Evolutionary conservation across 257 asterid genomes (phyloP), one percentile per base, ranked within the genome.

Genomic region (Hygrophila difformis): DNA sequence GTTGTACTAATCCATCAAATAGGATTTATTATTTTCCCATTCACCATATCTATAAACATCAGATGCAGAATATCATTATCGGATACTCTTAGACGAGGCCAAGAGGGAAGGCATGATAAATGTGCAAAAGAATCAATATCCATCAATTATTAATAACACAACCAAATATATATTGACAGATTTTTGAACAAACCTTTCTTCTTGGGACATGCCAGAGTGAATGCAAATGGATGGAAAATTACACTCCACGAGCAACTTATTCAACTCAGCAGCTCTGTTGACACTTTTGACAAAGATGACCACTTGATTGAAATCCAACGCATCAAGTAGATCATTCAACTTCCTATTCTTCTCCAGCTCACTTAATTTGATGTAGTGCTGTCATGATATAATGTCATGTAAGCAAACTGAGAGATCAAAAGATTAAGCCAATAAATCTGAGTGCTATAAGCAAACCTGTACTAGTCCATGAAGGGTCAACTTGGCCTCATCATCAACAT

Each of bases 401-500:
- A 2, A 64, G 66, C 18, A 8, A 3, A 26, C 5, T 3, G 4
- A 43, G 0, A 8, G 34, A 34, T 56, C 18, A 33, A 46, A 33
- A 36, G 24, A 28, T 15, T 12, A 56, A 47, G 37, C 8, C 31
- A 26, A 10, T 24, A 31, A 52, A 18, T 14, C 18, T 0, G 8
- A 49, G 29, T 16, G 44, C 29, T 17, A 15, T 24, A 44, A 34
- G 12, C 72, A 13, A 55, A 85, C 93, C 96, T 87, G 96, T 39
- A 87, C 96, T 57, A 87, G 96, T 60, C 96, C 96, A 65, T 86
- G 96, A 37, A 86, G 96, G 60, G 94, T 87, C 84, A 87, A 71
- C 72, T 82, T 87, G 64, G 97, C 94, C 52, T 87, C 97, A 17
- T 87, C 94, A 14, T 87, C 97, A 68, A 87, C 97, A 63, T 87